phyloP scores from a whole-genome alignment of 768 basidiomycete genomes.

The Porphyrellus cyaneotinctus region DNA sequence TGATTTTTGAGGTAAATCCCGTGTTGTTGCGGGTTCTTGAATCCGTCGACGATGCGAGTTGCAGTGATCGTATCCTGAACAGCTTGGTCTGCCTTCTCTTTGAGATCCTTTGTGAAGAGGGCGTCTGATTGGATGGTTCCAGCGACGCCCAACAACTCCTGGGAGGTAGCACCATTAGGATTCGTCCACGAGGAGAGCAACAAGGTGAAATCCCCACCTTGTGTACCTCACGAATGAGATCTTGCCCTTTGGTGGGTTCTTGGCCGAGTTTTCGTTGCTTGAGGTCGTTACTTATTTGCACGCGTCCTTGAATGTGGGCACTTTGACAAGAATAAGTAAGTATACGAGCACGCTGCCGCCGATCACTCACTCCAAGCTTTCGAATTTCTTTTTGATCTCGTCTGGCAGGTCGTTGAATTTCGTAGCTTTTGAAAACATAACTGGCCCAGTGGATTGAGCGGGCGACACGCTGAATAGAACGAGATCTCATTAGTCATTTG shows the following conservation, averaged over 20 bases:
- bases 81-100: slow-evolving; percentile 69
- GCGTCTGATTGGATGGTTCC: slow-evolving; percentile 64
- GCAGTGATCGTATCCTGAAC: slow-evolving; percentile 78
- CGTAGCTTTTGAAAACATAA: slow-evolving; percentile 45
- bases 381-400: slow-evolving; percentile 57
- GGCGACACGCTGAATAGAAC: slow-evolving; percentile 25
- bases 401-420: slow-evolving; percentile 86
- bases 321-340: slow-evolving; percentile 35
- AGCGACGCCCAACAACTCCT: slow-evolving; percentile 66
- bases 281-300: slow-evolving; percentile 77
- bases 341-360: neutral
- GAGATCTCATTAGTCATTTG: neutral
- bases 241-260: slow-evolving; percentile 69
- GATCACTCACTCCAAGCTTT: slow-evolving; percentile 61
- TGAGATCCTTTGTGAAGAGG: slow-evolving; percentile 64
- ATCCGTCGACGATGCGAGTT: slow-evolving; percentile 74
- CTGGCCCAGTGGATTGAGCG: slow-evolving; percentile 26
- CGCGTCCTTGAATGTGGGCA: slow-evolving; percentile 67
- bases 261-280: slow-evolving; percentile 73
- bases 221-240: slow-evolving; percentile 60
- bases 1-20: slow-evolving; percentile 71
- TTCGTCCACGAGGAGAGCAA: neutral
- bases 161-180: neutral
- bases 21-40: slow-evolving; percentile 69
- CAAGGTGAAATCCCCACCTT: slow-evolving; percentile 43